A percentile compares a stretch with the other conserved stretches of the same genome.
phyloP scores from a whole-genome alignment of 2,329 filamentous ascomycete species.

The Botrytis pseudocinerea region DNA sequence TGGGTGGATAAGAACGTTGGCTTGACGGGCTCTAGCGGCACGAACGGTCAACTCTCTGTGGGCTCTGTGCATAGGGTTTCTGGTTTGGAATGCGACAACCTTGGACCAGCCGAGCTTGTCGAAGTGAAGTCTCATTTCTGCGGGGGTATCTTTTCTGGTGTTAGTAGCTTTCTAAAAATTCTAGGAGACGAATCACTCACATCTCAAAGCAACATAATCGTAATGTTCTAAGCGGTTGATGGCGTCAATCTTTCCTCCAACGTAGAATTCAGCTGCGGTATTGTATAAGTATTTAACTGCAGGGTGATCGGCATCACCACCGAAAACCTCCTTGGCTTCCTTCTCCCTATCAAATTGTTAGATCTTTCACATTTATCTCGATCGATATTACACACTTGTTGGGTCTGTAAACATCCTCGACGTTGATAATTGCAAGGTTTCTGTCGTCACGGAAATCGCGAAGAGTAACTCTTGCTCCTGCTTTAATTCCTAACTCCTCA shows the following conservation, averaged over 20 bases:
- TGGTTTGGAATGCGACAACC: slow-evolving; percentile 98
- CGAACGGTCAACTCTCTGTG: slow-evolving; percentile 97
- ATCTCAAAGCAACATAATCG: slow-evolving; percentile 95
- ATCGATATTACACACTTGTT: slow-evolving; percentile 70
- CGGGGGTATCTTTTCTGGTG: slow-evolving; percentile 69
- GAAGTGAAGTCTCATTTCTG: slow-evolving; percentile 93
- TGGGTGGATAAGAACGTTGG: slow-evolving; percentile 98
- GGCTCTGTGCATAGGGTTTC: slow-evolving; percentile 99
- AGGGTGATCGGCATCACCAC: slow-evolving; percentile 86
- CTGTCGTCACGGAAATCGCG: slow-evolving; percentile 95
- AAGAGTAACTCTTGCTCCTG: slow-evolving; percentile 80
- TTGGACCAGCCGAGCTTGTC: slow-evolving; percentile 99
- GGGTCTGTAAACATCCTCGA: slow-evolving; percentile 93
- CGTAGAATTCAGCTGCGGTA: slow-evolving; percentile 81
- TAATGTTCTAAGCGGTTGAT: slow-evolving; percentile 97
- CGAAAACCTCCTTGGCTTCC: slow-evolving; percentile 93
- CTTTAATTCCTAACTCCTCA: slow-evolving; percentile 71
- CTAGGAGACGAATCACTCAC: slow-evolving; percentile 51
- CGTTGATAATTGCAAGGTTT: slow-evolving; percentile 91
- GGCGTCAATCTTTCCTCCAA: slow-evolving; percentile 94
- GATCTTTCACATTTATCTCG: slow-evolving; percentile 12
- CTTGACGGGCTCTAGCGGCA: slow-evolving; percentile 90
- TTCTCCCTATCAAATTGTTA: slow-evolving; percentile 59
- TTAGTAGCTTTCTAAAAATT: slow-evolving; percentile 27
- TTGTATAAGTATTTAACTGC: slow-evolving; percentile 87